Base-by-base conservation (phyloP, 495 filamentous ascomycete species). In the Penicillium herquei region DNA sequence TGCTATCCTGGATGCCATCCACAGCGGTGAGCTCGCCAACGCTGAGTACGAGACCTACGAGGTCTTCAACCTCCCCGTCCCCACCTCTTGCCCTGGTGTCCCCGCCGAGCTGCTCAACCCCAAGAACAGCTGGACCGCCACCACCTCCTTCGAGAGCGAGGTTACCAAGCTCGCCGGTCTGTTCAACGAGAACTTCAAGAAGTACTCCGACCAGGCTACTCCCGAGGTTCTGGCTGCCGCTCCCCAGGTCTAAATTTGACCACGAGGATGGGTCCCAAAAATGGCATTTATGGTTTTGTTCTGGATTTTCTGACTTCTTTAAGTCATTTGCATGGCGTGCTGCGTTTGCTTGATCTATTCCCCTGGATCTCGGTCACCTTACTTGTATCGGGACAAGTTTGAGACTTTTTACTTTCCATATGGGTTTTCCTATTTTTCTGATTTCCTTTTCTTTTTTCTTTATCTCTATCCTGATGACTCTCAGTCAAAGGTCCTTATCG, bases 161-260 rank as follows among this genome's bases (percentile, higher is more conserved):
- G 94, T 97, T 46, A 88, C 75, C 67, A 96, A 96, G 79, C 84
- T 98, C 6, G 94, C 85, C 56, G 73, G 64, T 45, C 81, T 98
- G 35, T 98, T 98, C 82, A 83, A 86, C 68, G 89, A 96, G 78
- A 98, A 98, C 81, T 98, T 98, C 81, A 86, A 92, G 80, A 95
- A 94, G 80, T 98, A 96, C 79, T 76, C 84, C 58, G 86, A 87
- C 58, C 81, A 96, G 74, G 92, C 92, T 21, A 96, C 92, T 34
- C 75, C 79, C 52, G 93, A 96, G 51, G 92, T 77, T 37, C 73
- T 76, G 35, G 73, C 69, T 50, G 71, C 72, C 32, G 74, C 73
- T 43, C 74, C 71, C 49, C 58, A 69, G 52, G 37, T 52, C 43
- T 56, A 58, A 35, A 42, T 56, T 52, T 32, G 6, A 12, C 50